A percentile compares a stretch with the other conserved stretches of the same genome.
phyloP scores from a whole-genome alignment of 75 land plant species.

The Cryptomeria japonica region DNA sequence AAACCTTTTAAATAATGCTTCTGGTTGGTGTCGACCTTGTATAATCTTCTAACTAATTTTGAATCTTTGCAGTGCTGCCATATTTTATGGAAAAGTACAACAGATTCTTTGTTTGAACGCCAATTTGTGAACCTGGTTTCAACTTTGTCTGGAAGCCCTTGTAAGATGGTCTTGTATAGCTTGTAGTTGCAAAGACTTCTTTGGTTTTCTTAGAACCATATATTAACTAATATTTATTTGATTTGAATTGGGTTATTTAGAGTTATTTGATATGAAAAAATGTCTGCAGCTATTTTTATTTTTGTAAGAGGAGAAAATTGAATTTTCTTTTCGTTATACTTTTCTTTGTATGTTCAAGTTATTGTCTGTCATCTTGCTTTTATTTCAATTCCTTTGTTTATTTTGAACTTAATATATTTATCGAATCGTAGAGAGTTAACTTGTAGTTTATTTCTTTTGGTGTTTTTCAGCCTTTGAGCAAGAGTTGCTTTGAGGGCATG shows the following conservation, averaged over 20 bases:
- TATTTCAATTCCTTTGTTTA: neutral
- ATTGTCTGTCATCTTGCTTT: neutral
- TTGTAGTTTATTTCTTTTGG: neutral
- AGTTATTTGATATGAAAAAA: neutral
- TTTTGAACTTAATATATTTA: too few species aligned
- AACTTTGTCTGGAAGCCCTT: neutral
- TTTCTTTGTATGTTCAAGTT: neutral
- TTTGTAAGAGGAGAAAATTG: neutral
- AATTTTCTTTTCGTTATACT: neutral
- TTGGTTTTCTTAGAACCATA: neutral
- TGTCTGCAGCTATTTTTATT: neutral
- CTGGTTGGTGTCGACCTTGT: neutral
- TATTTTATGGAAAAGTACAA: neutral
- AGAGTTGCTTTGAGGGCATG: neutral
- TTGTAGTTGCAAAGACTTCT: neutral
- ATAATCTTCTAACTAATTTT: neutral
- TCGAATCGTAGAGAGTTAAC: too few species aligned
- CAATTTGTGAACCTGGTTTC: neutral
- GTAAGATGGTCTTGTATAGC: neutral
- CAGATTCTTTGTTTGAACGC: neutral
- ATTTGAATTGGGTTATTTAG: neutral
- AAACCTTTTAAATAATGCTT: neutral
- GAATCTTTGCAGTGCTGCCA: neutral
- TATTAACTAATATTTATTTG: neutral
- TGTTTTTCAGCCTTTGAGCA: neutral